phyloP scores from a whole-genome alignment of 2,329 filamentous ascomycete genomes.

The Ophiostoma triangulosporum region DNA sequence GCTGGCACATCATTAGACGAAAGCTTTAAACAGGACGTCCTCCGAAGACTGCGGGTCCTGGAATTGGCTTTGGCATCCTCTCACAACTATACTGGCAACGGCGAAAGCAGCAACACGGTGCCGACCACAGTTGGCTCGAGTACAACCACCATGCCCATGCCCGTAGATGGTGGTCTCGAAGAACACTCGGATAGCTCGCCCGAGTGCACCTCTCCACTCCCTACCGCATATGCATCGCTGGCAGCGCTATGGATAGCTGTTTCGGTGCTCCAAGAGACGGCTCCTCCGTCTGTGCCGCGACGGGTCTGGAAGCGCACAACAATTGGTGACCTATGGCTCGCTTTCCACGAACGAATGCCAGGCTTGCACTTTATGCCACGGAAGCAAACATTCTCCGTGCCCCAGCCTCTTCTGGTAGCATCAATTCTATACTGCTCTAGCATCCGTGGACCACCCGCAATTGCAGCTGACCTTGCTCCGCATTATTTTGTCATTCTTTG shows the following conservation, averaged over 20 bases:
- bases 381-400: conserved; percentile 28
- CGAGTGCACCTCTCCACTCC: neutral
- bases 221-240: conserved; percentile 4
- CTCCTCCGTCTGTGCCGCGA: neutral
- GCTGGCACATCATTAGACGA: neutral
- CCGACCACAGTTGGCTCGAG: neutral
- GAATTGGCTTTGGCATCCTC: conserved; percentile 1
- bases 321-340: conserved; percentile 7
- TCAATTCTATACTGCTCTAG: conserved; percentile 29
- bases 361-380: conserved; percentile 31
- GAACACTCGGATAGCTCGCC: neutral
- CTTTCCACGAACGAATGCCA: conserved; percentile 30
- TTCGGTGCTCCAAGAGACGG: neutral
- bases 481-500: conserved; percentile 12
- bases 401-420: conserved; percentile 28
- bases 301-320: conserved; percentile 9
- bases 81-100: neutral
- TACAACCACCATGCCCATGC: neutral
- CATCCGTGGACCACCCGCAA: conserved; percentile 5
- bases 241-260: conserved; percentile 9
- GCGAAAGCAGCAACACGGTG: neutral
- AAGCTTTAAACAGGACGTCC: conserved; percentile 5
- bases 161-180: neutral
- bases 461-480: conserved; percentile 9
- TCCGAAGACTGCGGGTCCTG: conserved; percentile 7